Evolutionary conservation across 202 grass and related monocot genomes (phyloP), one percentile per base, ranked within the genome.

Genomic region (Hordeum pubiflorum): DNA sequence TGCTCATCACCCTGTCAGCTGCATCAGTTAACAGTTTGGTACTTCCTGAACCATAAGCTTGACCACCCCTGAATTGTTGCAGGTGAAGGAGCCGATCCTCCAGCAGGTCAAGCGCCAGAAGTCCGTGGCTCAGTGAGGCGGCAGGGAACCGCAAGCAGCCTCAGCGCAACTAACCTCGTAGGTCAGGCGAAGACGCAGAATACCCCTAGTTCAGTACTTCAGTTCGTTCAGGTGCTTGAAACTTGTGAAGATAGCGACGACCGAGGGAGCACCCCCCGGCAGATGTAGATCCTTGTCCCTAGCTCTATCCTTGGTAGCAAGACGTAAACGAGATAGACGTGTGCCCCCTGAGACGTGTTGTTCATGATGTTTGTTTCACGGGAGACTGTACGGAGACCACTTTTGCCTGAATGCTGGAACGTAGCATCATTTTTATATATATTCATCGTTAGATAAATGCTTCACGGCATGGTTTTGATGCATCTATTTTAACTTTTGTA

Each of bases 31-130:
- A 14, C 39, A 27, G 13, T 37, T 32, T 12, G 17, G 38, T 69
- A 38, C 31, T 40, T 23, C 26, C 39, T 32, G 33, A 43, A 71
- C 14, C 20, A 31, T 61, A 27, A 79, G 37, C 21, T 69, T 10
- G 27, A 36, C 54, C 13, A 70, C 86, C 43, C 22, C 20, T 85
- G 43, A 58, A 54, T 64, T 64, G 33, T 63, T 4, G 11, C 85
- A 99, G 92, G 96, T 93, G 55, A 88, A 90, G 90, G 92, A 99
- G 40, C 85, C 92, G 10, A 99, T 99, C 80, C 78, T 91, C 70
- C 96, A 93, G 75, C 65, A 83, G 50, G 54, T 89, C 20, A 99
- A 99, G 74, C 91, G 89, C 44, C 85, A 88, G 78, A 99, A 93
- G 79, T 14, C 65, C 57, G 75, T 56, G 58, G 89, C 21, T 54